phyloP scores from a whole-genome alignment of 257 asterid species.

The Nicotiana paniculata region DNA sequence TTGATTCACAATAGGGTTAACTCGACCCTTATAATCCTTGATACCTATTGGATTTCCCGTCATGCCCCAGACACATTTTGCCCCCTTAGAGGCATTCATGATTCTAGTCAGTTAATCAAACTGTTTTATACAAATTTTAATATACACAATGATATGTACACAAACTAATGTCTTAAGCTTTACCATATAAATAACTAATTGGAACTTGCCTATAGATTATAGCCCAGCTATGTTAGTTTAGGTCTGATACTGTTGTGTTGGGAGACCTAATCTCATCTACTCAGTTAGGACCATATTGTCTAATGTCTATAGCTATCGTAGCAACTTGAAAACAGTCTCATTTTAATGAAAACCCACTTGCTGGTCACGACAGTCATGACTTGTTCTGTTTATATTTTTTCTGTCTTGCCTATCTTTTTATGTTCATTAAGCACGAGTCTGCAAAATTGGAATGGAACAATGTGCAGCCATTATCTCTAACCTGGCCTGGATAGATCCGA shows the following conservation, averaged over 20 bases:
- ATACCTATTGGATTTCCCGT: neutral
- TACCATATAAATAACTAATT: neutral
- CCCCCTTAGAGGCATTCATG: neutral
- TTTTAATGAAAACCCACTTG: neutral
- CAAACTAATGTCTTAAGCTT: neutral
- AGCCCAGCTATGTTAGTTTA: neutral
- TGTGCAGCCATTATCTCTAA: neutral
- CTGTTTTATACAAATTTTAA: no score
- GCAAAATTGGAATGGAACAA: neutral
- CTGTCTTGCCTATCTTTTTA: neutral
- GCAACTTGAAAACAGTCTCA: neutral
- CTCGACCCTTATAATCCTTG: neutral
- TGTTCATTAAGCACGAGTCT: neutral
- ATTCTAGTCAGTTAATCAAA: neutral
- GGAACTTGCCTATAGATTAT: neutral
- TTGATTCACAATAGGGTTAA: neutral
- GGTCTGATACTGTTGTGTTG: neutral
- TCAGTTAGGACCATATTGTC: neutral
- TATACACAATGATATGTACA: neutral
- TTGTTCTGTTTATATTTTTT: neutral
- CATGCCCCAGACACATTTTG: neutral
- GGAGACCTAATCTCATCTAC: neutral
- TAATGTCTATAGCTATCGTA: no score
- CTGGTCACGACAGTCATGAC: neutral
- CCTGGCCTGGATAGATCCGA: neutral